Evolutionary conservation across 495 filamentous ascomycete genomes (phyloP), one percentile per base, ranked within the genome.

Genomic region (Tuber microsphaerosporum): DNA sequence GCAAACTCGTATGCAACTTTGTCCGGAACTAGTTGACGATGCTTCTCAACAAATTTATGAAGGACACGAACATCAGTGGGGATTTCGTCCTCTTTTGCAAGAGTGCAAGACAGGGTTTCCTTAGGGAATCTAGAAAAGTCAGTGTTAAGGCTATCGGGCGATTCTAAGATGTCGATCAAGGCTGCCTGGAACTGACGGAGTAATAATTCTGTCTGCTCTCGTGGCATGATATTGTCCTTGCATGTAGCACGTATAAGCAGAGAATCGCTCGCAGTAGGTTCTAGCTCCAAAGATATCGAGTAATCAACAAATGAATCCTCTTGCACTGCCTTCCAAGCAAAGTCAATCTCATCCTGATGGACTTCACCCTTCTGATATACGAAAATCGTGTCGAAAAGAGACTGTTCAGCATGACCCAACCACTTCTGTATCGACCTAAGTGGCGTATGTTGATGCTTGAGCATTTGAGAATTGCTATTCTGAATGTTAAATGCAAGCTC

Each of bases 321-420:
- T 70, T 87, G 84, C 22, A 87, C 75, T 14, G 88, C 73, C 42
- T 86, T 81, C 88, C 88, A 90, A 1, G 77, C 70, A 16, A 74
- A 69, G 3, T 73, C 26, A 16, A 45, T 1, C 7, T 83, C 79
- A 22, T 79, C 74, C 5, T 76, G 46, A 9, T 56, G 51, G 0
- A 71, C 72, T 0, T 74, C 69, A 0, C 71, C 73, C 76, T 92
- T 93, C 79, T 94, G 93, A 81, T 92, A 94, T 0, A 90, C 90
- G 81, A 96, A 89, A 43, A 96, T 83, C 0, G 92, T 92, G 82
- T 96, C 92, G 78, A 96, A 94, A 3, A 93, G 86, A 19, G 85
- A 84, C 34, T 87, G 84, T 44, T 90, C 87, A 0, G 87, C 84
- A 70, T 84, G 85, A 5, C 88, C 89, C 70, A 90, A 85, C 87